Percentiles rank a stretch among this genome's conserved stretches.
Conservation (phyloP, 345 rosid genomes). For the Pelargonium nanum region DNA sequence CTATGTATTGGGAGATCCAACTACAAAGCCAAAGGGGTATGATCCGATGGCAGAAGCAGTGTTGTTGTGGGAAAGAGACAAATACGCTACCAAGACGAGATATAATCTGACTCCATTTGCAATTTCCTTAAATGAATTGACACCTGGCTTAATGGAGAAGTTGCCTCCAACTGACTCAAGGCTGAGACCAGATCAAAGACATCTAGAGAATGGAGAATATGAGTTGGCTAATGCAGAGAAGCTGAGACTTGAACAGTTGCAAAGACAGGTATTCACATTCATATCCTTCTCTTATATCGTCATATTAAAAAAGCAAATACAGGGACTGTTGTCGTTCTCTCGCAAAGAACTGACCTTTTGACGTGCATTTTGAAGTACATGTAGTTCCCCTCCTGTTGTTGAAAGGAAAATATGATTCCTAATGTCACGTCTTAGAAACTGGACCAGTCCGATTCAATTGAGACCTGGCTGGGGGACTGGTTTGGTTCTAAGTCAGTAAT, state of each 20-base stretch:
- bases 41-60: conserved; percentile 96
- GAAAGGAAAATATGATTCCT: too few species aligned
- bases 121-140: conserved; percentile 76
- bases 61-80: conserved; percentile 87
- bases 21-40: conserved; percentile 81
- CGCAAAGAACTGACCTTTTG: background rate
- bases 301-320: background rate
- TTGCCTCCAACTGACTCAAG: conserved; percentile 97
- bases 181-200: conserved; percentile 93
- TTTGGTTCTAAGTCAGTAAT: too few species aligned
- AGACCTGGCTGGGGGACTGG: too few species aligned
- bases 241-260: conserved; percentile 86
- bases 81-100: conserved; percentile 69
- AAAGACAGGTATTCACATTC: conserved; percentile 69
- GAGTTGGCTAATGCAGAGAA: conserved; percentile 91
- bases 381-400: too few species aligned
- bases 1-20: conserved; percentile 84
- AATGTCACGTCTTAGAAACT: too few species aligned
- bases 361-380: background rate
- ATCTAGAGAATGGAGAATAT: conserved; percentile 87
- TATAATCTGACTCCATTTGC: conserved; percentile 91
- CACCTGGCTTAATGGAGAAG: conserved; percentile 59
- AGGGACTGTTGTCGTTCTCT: background rate
- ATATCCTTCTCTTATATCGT: background rate
- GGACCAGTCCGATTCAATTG: too few species aligned